Evolutionary conservation across 371 early-diverging fungal species (phyloP).

Genomic region (Saksenaea vasiformis): DNA sequence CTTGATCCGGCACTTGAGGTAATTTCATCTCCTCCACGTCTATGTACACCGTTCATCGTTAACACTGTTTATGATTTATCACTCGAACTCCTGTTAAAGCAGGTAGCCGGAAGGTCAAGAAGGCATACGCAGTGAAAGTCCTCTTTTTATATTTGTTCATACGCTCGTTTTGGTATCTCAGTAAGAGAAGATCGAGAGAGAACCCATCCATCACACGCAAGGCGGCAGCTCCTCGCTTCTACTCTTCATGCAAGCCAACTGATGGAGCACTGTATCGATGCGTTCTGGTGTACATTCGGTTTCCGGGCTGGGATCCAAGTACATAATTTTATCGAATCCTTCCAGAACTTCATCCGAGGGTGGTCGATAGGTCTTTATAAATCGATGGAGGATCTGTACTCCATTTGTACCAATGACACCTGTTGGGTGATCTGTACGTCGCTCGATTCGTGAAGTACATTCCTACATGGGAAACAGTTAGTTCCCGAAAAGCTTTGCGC

Average conservation of each 20-base stretch:
- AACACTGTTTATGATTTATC: too few relatives aligned
- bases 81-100: too few relatives aligned
- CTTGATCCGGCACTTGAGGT: too few relatives aligned
- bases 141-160: too few relatives aligned
- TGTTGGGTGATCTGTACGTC: constrained; percentile 69
- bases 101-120: too few relatives aligned
- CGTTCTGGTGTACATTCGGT: constrained; percentile 51
- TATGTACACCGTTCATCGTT: too few relatives aligned
- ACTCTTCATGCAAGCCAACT: neutral
- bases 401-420: constrained; percentile 71
- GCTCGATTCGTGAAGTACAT: constrained; percentile 63
- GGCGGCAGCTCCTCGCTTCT: neutral
- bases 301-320: constrained; percentile 50
- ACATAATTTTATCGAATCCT: constrained; percentile 61
- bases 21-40: too few relatives aligned
- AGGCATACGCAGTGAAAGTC: too few relatives aligned
- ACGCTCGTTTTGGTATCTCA: too few relatives aligned
- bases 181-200: too few relatives aligned
- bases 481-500: neutral
- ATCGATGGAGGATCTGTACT: constrained; percentile 58
- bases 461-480: constrained; percentile 19
- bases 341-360: constrained; percentile 56
- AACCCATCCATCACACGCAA: neutral
- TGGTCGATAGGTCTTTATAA: constrained; percentile 59
- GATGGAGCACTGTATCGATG: constrained; percentile 25